These are phyloP conservation scores for Penicillium daleae DNA, from an alignment of 495 filamentous ascomycete genomes.

Conservation along the genomic window DNA sequence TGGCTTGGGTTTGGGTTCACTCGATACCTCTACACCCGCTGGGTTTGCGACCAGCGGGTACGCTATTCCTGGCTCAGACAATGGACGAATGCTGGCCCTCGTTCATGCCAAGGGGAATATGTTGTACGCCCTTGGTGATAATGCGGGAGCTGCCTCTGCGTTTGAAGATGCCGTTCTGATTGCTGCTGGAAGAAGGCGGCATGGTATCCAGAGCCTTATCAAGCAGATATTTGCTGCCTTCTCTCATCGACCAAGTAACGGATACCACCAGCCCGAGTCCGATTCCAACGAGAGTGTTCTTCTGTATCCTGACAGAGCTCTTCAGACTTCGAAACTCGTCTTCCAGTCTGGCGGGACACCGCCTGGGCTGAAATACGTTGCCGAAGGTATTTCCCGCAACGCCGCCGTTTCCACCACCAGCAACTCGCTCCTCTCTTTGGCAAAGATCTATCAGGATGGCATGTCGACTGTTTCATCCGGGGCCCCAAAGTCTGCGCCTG, in stretches of 20 bases:
- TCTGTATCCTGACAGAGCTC: conserved; percentile 79
- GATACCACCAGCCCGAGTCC: conserved; percentile 32
- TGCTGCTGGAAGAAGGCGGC: conserved; percentile 70
- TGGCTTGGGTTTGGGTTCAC: conserved; percentile 31
- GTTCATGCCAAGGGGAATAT: conserved; percentile 98
- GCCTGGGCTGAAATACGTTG: conserved; percentile 78
- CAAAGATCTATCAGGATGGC: conserved; percentile 99
- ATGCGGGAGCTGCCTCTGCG: conserved; percentile 78
- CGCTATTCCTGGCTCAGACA: conserved; percentile 83
- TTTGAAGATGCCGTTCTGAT: conserved; percentile 96
- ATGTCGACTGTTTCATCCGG: conserved; percentile 77
- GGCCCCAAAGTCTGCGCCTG: conserved; percentile 63
- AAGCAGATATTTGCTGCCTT: conserved; percentile 78
- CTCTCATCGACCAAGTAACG: conserved; percentile 40
- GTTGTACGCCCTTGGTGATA: conserved; percentile 90
- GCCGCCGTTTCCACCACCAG: conserved; percentile 92
- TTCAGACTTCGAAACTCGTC: conserved; percentile 81
- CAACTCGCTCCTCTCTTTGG: conserved; percentile 91
- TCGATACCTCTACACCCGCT: conserved; percentile 36
- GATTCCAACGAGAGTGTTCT: conserved; percentile 65
- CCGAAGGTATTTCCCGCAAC: conserved; percentile 71
- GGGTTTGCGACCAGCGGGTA: conserved; percentile 86
- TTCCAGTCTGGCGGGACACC: conserved; percentile 79
- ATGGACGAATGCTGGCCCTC: conserved; percentile 88
- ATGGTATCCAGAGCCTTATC: conserved; percentile 80